Percentiles rank a stretch among this genome's conserved stretches.
Evolutionary conservation across 2,329 filamentous ascomycete species (phyloP).

Genomic region (Dactylellina haptotyla): DNA sequence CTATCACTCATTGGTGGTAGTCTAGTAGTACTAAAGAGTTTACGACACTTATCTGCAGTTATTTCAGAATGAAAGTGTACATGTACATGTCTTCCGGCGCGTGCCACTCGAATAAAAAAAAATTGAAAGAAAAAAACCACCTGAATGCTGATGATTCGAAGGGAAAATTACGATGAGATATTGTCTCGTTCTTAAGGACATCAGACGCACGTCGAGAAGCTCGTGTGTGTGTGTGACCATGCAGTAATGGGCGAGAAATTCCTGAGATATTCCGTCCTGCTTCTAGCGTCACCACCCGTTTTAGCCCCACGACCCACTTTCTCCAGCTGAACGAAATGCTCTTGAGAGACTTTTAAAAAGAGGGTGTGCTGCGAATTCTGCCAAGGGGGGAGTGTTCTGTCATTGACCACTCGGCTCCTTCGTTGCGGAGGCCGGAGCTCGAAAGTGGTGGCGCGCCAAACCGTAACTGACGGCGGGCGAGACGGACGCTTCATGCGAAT

Average conservation of each 20-base stretch:
- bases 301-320: constrained; percentile 33
- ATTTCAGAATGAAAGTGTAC: too few relatives aligned
- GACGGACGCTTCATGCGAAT: constrained; percentile 23
- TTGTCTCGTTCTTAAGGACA: constrained; percentile 16
- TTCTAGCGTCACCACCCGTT: constrained; percentile 26
- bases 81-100: too few relatives aligned
- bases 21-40: not conserved
- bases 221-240: constrained; percentile 15
- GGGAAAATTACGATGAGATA: constrained; percentile 15
- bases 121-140: too few relatives aligned
- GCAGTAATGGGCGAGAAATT: constrained; percentile 38
- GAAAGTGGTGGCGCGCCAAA: constrained; percentile 49
- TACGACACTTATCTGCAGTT: not conserved
- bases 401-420: constrained; percentile 41
- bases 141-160: not conserved
- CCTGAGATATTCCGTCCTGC: constrained; percentile 54
- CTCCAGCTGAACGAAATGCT: constrained; percentile 15
- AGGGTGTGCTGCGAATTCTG: constrained; percentile 9
- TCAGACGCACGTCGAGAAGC: constrained; percentile 8
- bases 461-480: constrained; percentile 6
- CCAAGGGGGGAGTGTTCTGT: not conserved
- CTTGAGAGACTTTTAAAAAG: constrained; percentile 11
- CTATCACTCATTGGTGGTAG: constrained; percentile 7
- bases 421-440: constrained; percentile 45
- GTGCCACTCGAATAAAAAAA: too few relatives aligned